These are phyloP conservation scores for Clavispora vitiphila DNA, from an alignment of 805 yeast genomes.

Conservation along the genomic window DNA sequence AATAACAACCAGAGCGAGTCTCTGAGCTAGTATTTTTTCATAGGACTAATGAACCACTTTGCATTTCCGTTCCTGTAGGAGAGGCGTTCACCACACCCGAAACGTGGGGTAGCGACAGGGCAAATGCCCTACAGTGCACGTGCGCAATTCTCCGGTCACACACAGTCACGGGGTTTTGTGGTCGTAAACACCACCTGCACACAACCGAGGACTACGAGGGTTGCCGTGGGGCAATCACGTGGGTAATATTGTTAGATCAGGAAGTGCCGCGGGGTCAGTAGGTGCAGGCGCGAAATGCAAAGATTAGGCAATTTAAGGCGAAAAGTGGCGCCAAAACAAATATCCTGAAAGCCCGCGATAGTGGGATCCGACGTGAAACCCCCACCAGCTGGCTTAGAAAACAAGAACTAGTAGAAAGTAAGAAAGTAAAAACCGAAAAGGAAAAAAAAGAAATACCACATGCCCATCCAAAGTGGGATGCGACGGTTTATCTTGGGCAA, in stretches of 20 bases:
- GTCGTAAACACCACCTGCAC: background rate
- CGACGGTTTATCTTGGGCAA: background rate
- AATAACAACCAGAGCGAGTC: background rate
- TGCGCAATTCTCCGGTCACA: too few species aligned
- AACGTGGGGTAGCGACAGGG: background rate
- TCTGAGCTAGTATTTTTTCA: too few species aligned
- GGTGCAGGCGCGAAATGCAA: background rate
- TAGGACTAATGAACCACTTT: too few species aligned
- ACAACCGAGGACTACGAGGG: background rate
- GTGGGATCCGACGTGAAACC: background rate
- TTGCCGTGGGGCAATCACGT: background rate
- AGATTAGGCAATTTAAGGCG: constrained; percentile 1
- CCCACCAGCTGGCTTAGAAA: background rate
- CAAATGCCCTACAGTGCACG: background rate
- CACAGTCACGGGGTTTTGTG: background rate
- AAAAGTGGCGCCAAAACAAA: background rate
- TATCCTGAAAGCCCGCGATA: background rate
- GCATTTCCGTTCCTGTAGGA: background rate
- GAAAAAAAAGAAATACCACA: background rate
- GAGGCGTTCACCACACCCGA: background rate
- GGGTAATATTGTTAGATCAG: background rate
- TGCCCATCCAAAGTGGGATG: background rate
- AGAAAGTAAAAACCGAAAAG: background rate
- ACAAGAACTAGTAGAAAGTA: background rate
- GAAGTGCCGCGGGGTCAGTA: background rate